Percentiles rank a stretch among this genome's conserved stretches.
These are phyloP conservation scores for Wickerhamiella hasegawae DNA, from an alignment of 805 yeast genomes.

Conservation along the genomic window DNA sequence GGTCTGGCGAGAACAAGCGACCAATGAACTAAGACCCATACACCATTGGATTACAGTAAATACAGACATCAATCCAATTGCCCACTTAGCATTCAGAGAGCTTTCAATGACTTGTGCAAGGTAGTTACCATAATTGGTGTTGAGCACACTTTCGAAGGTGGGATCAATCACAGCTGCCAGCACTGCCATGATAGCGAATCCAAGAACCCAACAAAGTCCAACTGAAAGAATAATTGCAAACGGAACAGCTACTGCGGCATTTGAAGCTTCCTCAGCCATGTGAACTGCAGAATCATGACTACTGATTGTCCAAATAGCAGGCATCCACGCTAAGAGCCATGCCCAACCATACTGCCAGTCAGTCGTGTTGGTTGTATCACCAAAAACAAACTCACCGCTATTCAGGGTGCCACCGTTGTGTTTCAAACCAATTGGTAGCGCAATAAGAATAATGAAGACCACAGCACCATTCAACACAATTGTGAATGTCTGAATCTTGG, in stretches of 20 bases:
- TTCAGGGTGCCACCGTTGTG: slow-evolving; percentile 25
- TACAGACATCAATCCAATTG: slow-evolving; percentile 9
- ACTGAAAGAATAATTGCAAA: slow-evolving; percentile 45
- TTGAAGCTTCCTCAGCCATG: slow-evolving; percentile 46
- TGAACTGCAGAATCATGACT: slow-evolving; percentile 50
- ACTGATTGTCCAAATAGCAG: slow-evolving; percentile 35
- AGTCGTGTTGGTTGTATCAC: slow-evolving; percentile 33
- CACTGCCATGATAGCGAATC: slow-evolving; percentile 13
- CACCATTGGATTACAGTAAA: slow-evolving; percentile 9
- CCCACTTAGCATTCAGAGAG: slow-evolving; percentile 7
- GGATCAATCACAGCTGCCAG: slow-evolving; percentile 11
- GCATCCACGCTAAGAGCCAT: slow-evolving; percentile 38
- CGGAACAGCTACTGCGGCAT: slow-evolving; percentile 51
- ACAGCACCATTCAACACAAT: slow-evolving; percentile 37
- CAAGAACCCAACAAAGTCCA: slow-evolving; percentile 23
- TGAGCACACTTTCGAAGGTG: slow-evolving; percentile 6
- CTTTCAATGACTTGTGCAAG: slow-evolving; percentile 12
- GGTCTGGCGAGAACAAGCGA: slow-evolving; percentile 54
- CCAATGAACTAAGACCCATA: slow-evolving; percentile 24
- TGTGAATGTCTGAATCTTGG: slow-evolving; percentile 44
- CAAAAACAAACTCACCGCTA: slow-evolving; percentile 39
- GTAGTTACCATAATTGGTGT: slow-evolving; percentile 25
- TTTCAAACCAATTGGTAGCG: slow-evolving; percentile 40
- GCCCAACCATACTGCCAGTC: slow-evolving; percentile 51
- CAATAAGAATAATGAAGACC: slow-evolving; percentile 41